phyloP scores from a whole-genome alignment of 441 rosid species.

The Erodium chrysanthum region DNA sequence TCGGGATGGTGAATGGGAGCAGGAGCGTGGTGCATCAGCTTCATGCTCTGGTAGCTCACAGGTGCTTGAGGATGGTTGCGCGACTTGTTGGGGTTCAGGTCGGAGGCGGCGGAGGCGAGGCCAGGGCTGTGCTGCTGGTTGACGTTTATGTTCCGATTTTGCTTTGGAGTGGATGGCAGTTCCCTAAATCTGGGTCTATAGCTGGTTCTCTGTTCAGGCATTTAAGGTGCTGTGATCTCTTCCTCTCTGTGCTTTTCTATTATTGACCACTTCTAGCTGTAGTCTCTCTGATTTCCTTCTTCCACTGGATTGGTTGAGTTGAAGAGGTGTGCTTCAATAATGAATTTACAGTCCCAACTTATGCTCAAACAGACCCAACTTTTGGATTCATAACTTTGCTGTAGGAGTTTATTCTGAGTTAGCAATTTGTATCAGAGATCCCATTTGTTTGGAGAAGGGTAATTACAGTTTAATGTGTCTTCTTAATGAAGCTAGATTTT shows the following conservation, averaged over 20 bases:
- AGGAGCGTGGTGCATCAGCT: slow-evolving; percentile 58
- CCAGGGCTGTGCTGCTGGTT: slow-evolving; percentile 52
- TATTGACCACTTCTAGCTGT: background rate
- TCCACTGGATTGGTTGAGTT: too few species aligned
- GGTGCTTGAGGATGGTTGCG: slow-evolving; percentile 43
- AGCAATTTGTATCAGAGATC: background rate
- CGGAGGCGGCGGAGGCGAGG: slow-evolving; percentile 19
- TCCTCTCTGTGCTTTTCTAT: background rate
- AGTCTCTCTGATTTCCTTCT: background rate
- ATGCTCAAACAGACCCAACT: background rate
- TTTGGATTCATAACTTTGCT: background rate
- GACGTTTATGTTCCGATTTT: slow-evolving; percentile 60
- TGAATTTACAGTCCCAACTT: background rate
- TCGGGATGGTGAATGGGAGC: slow-evolving; percentile 75
- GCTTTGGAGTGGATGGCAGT: slow-evolving; percentile 77
- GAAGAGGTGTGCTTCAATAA: background rate
- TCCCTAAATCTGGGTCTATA: slow-evolving; percentile 43
- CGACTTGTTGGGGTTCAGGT: slow-evolving; percentile 34
- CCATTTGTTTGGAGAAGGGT: background rate
- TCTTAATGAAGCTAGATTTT: too few species aligned
- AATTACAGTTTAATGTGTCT: too few species aligned
- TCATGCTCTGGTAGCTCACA: slow-evolving; percentile 40
- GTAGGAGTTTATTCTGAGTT: too few species aligned
- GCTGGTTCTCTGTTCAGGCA: slow-evolving; percentile 65
- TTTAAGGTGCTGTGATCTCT: slow-evolving; percentile 41